A percentile compares a stretch with the other conserved stretches of the same genome.
These are phyloP conservation scores for Secale cereale DNA, from an alignment of 176 grass and related monocot species.

Conservation along the genomic window DNA sequence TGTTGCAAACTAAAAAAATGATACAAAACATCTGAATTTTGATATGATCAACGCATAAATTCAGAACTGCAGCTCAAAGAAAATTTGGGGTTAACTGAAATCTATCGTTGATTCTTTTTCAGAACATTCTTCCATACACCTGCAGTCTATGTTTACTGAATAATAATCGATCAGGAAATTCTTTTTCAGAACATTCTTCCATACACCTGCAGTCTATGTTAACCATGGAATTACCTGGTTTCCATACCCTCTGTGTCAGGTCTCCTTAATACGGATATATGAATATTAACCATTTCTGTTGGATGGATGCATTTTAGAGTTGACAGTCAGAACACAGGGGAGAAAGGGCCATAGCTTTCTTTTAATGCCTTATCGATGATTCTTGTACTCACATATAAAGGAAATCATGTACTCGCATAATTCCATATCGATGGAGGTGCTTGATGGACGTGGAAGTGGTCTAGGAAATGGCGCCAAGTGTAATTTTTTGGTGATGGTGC, in stretches of 20 bases:
- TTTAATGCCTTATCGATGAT: neutral
- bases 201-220: too few relatives aligned
- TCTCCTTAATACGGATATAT: neutral
- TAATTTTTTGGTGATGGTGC: too few relatives aligned
- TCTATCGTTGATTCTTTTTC: neutral
- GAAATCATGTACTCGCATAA: neutral
- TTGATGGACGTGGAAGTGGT: too few relatives aligned
- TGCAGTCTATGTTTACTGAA: neutral
- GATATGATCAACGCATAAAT: neutral
- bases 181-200: too few relatives aligned
- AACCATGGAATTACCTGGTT: neutral
- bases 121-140: neutral
- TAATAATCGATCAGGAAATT: neutral
- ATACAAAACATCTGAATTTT: neutral
- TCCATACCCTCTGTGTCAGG: neutral
- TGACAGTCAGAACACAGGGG: neutral
- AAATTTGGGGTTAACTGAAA: neutral
- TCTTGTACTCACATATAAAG: neutral
- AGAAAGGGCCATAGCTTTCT: neutral
- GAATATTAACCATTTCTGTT: neutral
- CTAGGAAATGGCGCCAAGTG: too few relatives aligned
- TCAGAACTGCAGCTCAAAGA: neutral
- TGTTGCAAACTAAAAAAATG: neutral
- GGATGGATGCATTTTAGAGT: neutral
- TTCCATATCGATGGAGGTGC: too few relatives aligned